These are phyloP conservation scores for Ogataea trehaloabstinens DNA, from an alignment of 805 yeast species.

Conservation along the genomic window DNA sequence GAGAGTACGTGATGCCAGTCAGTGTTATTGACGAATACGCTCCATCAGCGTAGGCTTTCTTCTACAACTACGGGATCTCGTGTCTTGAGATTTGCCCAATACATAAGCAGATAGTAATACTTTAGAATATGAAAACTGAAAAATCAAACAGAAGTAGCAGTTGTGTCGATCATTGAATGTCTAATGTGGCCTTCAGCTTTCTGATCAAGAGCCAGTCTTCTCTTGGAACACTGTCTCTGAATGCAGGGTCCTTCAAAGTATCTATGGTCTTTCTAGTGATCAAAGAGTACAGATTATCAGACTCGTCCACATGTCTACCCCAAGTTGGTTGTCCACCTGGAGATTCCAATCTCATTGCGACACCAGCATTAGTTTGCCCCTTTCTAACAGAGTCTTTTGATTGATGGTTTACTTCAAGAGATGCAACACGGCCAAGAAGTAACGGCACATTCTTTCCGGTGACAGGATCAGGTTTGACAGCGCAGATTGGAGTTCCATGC, in stretches of 20 bases:
- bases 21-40: conserved; percentile 42
- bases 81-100: no score
- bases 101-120: no score
- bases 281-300: conserved; percentile 86
- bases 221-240: conserved; percentile 89
- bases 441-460: conserved; percentile 71
- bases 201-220: conserved; percentile 94
- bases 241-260: conserved; percentile 97
- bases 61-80: no score
- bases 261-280: conserved; percentile 88
- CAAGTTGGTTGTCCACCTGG: conserved; percentile 93
- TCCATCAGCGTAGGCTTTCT: no score
- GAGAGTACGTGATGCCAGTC: conserved; percentile 33
- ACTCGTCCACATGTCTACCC: conserved; percentile 99
- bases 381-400: conserved; percentile 76
- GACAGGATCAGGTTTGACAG: conserved; percentile 83
- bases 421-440: conserved; percentile 82
- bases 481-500: conserved; percentile 93
- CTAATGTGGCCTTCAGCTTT: conserved; percentile 84
- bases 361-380: conserved; percentile 97
- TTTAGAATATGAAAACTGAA: no score
- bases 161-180: conserved; percentile 61
- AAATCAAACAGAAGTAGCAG: no score
- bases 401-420: conserved; percentile 96
- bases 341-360: conserved; percentile 94